Conservation (phyloP, 805 yeast genomes). For the Spathaspora passalidarum region DNA sequence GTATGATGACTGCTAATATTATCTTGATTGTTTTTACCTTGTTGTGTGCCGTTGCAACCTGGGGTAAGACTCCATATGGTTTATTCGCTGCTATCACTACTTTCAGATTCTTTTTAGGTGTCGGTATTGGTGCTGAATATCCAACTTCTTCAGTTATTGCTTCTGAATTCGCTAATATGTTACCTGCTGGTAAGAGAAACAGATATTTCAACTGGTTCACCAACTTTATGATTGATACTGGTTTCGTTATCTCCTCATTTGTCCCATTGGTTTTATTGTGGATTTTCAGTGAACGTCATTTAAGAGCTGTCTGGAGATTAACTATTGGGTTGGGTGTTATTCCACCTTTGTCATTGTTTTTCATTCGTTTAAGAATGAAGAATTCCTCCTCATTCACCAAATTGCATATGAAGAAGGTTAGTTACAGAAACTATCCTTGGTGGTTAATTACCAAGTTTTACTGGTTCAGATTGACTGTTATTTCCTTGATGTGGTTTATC, state of each 20-base stretch:
- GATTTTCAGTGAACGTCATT: slow-evolving; percentile 70
- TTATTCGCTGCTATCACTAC: slow-evolving; percentile 81
- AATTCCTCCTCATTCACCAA: slow-evolving; percentile 73
- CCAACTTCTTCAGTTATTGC: slow-evolving; percentile 93
- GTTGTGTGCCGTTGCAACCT: slow-evolving; percentile 70
- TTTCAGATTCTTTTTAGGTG: slow-evolving; percentile 83
- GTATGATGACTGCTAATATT: slow-evolving; percentile 75
- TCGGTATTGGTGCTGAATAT: slow-evolving; percentile 93
- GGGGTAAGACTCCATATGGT: slow-evolving; percentile 79
- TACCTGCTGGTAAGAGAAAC: slow-evolving; percentile 80
- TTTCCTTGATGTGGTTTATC: slow-evolving; percentile 82
- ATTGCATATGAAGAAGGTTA: slow-evolving; percentile 60
- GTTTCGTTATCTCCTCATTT: slow-evolving; percentile 79
- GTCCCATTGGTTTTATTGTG: slow-evolving; percentile 83
- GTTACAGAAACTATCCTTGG: slow-evolving; percentile 50
- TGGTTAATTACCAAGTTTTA: slow-evolving; percentile 69
- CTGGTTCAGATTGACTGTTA: slow-evolving; percentile 72
- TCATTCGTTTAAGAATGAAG: slow-evolving; percentile 69
- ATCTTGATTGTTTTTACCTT: slow-evolving; percentile 76
- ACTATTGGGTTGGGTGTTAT: slow-evolving; percentile 87
- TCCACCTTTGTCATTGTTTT: slow-evolving; percentile 75
- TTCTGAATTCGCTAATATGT: slow-evolving; percentile 79
- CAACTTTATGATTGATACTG: slow-evolving; percentile 80
- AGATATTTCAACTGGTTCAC: slow-evolving; percentile 89
- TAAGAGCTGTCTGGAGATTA: slow-evolving; percentile 87